phyloP scores from a whole-genome alignment of 805 yeast species.

The Yamadazyma sp. region DNA sequence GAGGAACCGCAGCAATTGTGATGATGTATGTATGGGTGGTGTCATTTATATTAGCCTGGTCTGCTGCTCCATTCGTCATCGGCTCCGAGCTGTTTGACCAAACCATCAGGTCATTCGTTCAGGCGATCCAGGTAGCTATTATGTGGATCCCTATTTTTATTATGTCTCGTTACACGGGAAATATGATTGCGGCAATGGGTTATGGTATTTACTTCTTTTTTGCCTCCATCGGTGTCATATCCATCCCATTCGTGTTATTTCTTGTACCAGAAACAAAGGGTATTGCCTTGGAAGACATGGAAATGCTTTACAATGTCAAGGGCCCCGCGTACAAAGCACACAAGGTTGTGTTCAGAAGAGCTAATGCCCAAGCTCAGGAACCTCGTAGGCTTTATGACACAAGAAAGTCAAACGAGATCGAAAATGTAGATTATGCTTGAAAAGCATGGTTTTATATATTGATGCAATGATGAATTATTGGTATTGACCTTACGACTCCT shows the following conservation, averaged over 20 bases:
- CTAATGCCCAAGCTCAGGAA: background rate
- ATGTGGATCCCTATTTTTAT: conserved; percentile 53
- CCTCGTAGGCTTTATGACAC: too few species aligned
- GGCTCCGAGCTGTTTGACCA: conserved; percentile 47
- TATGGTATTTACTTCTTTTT: conserved; percentile 47
- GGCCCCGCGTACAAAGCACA: conserved; percentile 35
- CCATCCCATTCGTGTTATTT: conserved; percentile 29
- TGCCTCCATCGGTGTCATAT: conserved; percentile 28
- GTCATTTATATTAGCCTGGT: conserved; percentile 44
- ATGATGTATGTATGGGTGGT: conserved; percentile 48
- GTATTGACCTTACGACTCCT: background rate
- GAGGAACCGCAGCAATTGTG: conserved; percentile 45
- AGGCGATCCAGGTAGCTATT: conserved; percentile 43
- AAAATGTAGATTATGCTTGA: conserved; percentile 1
- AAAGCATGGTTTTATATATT: background rate
- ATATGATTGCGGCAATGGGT: conserved; percentile 42
- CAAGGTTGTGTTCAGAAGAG: conserved; percentile 15
- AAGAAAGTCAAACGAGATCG: too few species aligned
- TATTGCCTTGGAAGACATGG: conserved; percentile 35
- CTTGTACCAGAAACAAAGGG: conserved; percentile 41
- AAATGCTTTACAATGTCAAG: conserved; percentile 25
- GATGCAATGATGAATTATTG: background rate
- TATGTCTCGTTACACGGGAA: conserved; percentile 46
- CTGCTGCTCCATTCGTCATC: conserved; percentile 49
- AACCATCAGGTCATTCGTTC: conserved; percentile 41